Evolutionary conservation across 2,329 filamentous ascomycete genomes (phyloP).

Genomic region (Monosporascus sp.): DNA sequence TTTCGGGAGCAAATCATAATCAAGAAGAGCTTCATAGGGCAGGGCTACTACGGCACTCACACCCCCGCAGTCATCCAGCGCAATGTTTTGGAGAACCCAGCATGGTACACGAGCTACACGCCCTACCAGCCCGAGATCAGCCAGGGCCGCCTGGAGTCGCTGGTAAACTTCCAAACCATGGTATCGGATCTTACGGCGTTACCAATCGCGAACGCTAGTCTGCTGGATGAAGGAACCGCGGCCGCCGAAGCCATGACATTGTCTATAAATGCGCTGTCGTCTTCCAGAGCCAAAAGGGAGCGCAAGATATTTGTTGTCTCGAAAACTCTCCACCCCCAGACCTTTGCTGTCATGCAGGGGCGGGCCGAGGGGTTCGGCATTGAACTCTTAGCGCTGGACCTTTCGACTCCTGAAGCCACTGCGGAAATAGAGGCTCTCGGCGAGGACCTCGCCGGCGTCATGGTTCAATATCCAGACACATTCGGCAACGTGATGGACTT

Average conservation of each 20-base stretch:
- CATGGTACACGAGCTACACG: constrained; percentile 97
- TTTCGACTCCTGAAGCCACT: constrained; percentile 56
- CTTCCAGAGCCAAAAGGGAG: constrained; percentile 64
- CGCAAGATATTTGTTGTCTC: constrained; percentile 84
- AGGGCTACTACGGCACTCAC: constrained; percentile 82
- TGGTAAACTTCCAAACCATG: constrained; percentile 94
- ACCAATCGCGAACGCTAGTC: constrained; percentile 82
- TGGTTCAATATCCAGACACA: constrained; percentile 94
- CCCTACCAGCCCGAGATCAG: constrained; percentile 97
- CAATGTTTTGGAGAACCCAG: constrained; percentile 87
- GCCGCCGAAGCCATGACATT: constrained; percentile 95
- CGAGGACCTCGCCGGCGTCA: constrained; percentile 77
- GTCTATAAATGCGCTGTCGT: constrained; percentile 70
- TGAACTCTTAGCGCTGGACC: constrained; percentile 66
- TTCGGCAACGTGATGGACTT: constrained; percentile 76
- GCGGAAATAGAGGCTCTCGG: constrained; percentile 67
- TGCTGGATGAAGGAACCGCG: constrained; percentile 87
- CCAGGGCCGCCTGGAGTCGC: constrained; percentile 84
- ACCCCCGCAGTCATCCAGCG: constrained; percentile 87
- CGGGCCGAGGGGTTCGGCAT: constrained; percentile 91
- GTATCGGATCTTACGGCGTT: constrained; percentile 83
- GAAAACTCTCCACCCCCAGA: constrained; percentile 76
- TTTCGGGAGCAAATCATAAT: constrained; percentile 23
- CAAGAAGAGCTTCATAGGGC: constrained; percentile 64
- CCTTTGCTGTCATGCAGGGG: constrained; percentile 74